Evolutionary conservation across 257 asterid species (phyloP).

Genomic region (Mentha longifolia): DNA sequence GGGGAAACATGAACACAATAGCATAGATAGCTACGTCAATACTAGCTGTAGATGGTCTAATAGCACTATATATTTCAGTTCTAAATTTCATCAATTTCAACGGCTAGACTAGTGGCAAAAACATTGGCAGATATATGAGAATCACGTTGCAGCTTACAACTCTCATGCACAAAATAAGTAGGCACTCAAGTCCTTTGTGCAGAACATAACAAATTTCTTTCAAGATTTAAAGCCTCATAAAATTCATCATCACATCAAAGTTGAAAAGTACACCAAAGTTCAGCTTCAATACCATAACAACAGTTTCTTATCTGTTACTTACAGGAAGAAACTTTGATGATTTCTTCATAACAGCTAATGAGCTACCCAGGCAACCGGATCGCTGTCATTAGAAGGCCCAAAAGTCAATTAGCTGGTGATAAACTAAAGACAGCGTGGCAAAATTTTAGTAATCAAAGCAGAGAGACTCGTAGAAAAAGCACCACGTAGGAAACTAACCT

Average conservation of each 20-base stretch:
- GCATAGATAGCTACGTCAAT: slow-evolving; percentile 21
- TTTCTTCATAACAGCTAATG: slow-evolving; percentile 96
- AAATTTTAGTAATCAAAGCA: neutral
- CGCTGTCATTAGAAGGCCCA: slow-evolving; percentile 60
- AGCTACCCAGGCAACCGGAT: slow-evolving; percentile 94
- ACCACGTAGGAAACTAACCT: slow-evolving; percentile 54
- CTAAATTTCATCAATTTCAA: slow-evolving; percentile 8
- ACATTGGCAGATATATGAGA: neutral
- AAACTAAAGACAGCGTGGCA: neutral
- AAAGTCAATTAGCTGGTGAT: slow-evolving; percentile 25
- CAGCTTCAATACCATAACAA: slow-evolving; percentile 23
- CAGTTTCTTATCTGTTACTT: slow-evolving; percentile 43
- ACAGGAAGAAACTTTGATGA: slow-evolving; percentile 91
- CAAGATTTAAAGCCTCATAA: slow-evolving; percentile 17
- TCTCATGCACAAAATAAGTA: slow-evolving; percentile 4
- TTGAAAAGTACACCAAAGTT: slow-evolving; percentile 12
- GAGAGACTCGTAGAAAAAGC: slow-evolving; percentile 11
- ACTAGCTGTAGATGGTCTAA: slow-evolving; percentile 16
- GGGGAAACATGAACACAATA: slow-evolving; percentile 20
- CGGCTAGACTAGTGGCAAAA: slow-evolving; percentile 7
- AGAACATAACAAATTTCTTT: neutral
- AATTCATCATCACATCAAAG: neutral
- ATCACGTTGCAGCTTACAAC: slow-evolving; percentile 4
- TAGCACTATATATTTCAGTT: slow-evolving; percentile 5
- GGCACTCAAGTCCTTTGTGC: neutral